Evolutionary conservation across 1,284 basidiomycete species (phyloP).

Genomic region (Afroboletus lepidellus): DNA sequence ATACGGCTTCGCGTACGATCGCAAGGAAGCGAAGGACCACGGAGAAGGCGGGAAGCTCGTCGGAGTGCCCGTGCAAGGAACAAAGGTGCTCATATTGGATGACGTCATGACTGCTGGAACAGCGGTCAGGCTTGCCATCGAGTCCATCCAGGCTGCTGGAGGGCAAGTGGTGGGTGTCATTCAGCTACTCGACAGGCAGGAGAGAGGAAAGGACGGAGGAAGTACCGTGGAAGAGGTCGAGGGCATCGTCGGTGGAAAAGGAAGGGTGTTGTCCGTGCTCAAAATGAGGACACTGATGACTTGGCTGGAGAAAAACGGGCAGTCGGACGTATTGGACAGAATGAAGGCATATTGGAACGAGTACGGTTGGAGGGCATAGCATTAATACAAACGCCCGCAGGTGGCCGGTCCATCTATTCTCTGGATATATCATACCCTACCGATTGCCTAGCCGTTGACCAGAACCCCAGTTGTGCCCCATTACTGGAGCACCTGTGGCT

Average conservation of each 20-base stretch:
- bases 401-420: background rate
- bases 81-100: slow-evolving; percentile 86
- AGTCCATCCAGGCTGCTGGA: slow-evolving; percentile 64
- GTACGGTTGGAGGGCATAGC: slow-evolving; percentile 65
- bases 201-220: slow-evolving; percentile 68
- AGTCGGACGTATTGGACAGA: slow-evolving; percentile 61
- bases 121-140: slow-evolving; percentile 83
- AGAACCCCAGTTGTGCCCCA: slow-evolving; percentile 42
- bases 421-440: slow-evolving; percentile 6
- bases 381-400: background rate
- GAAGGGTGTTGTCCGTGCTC: slow-evolving; percentile 73
- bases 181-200: slow-evolving; percentile 88
- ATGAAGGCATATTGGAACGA: slow-evolving; percentile 83
- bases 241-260: slow-evolving; percentile 61
- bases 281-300: slow-evolving; percentile 84
- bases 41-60: slow-evolving; percentile 96
- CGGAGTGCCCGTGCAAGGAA: slow-evolving; percentile 78
- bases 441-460: slow-evolving; percentile 40
- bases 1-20: slow-evolving; percentile 87
- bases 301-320: slow-evolving; percentile 75
- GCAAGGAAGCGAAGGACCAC: slow-evolving; percentile 95
- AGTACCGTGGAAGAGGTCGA: slow-evolving; percentile 89
- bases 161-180: slow-evolving; percentile 90
- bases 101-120: slow-evolving; percentile 97
- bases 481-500: slow-evolving; percentile 19